Conservation (phyloP, 371 early-diverging fungal species). For the Mortierella sp. region DNA sequence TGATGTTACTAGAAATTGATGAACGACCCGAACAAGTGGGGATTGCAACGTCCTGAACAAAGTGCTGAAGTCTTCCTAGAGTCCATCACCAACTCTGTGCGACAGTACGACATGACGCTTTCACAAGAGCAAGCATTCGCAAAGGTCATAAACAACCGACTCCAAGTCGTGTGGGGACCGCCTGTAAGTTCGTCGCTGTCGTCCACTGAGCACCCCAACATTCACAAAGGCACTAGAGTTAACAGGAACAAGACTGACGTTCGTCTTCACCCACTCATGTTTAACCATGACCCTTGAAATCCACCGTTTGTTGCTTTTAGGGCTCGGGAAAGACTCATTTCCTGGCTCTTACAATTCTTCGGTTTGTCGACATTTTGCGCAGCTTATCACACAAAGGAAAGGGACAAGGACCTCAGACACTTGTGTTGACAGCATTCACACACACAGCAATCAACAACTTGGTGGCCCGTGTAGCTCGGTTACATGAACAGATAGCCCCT, state of each 20-base stretch:
- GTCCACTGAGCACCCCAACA: neutral
- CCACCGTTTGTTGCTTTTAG: constrained; percentile 25
- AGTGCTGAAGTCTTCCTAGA: constrained; percentile 38
- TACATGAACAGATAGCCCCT: constrained; percentile 49
- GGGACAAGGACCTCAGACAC: constrained; percentile 54
- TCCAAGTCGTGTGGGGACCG: constrained; percentile 71
- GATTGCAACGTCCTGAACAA: constrained; percentile 20
- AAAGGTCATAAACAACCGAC: constrained; percentile 48
- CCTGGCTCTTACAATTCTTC: constrained; percentile 59
- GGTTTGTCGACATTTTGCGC: constrained; percentile 57
- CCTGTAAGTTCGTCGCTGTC: constrained; percentile 54
- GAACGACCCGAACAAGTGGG: constrained; percentile 52
- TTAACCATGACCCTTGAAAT: too few species aligned
- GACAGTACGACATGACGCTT: constrained; percentile 63
- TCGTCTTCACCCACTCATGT: too few species aligned
- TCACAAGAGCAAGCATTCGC: constrained; percentile 63
- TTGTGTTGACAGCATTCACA: constrained; percentile 68
- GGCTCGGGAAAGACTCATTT: constrained; percentile 73
- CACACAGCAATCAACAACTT: constrained; percentile 63
- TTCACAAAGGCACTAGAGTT: too few species aligned
- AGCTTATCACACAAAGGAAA: constrained; percentile 20
- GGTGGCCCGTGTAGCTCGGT: constrained; percentile 53
- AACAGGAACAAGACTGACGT: too few species aligned
- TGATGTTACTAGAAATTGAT: constrained; percentile 28
- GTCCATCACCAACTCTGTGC: constrained; percentile 45